Conservation (phyloP, 1,284 basidiomycete species). For the Fistulinella staudtii region DNA sequence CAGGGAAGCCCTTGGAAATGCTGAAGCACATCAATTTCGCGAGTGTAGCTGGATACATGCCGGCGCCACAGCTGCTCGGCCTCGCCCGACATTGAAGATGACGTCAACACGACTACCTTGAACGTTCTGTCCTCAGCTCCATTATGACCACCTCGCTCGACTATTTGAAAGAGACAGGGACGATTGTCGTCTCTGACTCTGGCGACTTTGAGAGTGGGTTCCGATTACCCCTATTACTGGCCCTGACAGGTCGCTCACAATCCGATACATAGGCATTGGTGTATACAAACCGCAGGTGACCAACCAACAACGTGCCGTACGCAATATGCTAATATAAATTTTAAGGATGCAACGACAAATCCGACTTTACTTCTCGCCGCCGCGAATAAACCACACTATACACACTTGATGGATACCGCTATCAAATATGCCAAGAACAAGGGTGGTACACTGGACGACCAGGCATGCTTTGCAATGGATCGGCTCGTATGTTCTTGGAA, state of each 20-base stretch:
- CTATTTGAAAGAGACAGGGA: slow-evolving; percentile 82
- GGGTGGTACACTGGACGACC: slow-evolving; percentile 66
- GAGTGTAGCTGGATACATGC: too few relatives aligned
- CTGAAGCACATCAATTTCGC: too few relatives aligned
- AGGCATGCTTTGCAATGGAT: slow-evolving; percentile 79
- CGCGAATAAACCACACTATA: slow-evolving; percentile 84
- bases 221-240: slow-evolving; percentile 5
- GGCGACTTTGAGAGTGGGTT: slow-evolving; percentile 77
- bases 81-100: too few relatives aligned
- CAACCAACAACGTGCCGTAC: too few relatives aligned
- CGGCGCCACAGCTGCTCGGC: too few relatives aligned
- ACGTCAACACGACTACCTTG: too few relatives aligned
- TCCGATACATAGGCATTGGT: slow-evolving; percentile 57
- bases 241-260: not conserved
- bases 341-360: slow-evolving; percentile 88
- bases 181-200: slow-evolving; percentile 90
- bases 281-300: slow-evolving; percentile 87
- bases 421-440: slow-evolving; percentile 81
- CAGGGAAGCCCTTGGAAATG: too few relatives aligned
- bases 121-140: too few relatives aligned
- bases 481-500: slow-evolving; percentile 56
- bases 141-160: slow-evolving; percentile 86
- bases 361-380: slow-evolving; percentile 90
- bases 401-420: slow-evolving; percentile 79
- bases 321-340: not conserved